Evolutionary conservation across 108 stramenopile species (phyloP), one percentile per base, ranked within the genome.

Genomic region (Seminavis robusta): DNA sequence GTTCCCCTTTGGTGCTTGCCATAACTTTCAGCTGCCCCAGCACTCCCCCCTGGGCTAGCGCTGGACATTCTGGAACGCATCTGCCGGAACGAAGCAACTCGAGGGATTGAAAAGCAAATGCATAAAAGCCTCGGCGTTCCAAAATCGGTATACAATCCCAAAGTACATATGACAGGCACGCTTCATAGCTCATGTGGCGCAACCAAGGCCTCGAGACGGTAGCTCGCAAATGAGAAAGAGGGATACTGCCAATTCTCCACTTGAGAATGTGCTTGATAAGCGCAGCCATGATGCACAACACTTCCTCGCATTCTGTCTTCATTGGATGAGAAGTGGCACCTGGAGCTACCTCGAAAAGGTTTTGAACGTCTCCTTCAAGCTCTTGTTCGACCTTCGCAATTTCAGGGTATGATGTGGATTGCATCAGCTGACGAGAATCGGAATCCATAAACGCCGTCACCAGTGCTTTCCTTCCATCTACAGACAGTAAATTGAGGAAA

Each of bases 181-280:
- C 74, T 60, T 92, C 91, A 70, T 81, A 80, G n/a, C 67, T 63
- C 54, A 92, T 27, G 43, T 92, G 91, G 31, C 91, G 65, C 11
- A 92, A 73, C 91, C 91, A 92, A 31, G 87, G 87, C 47, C 76
- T 43, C 24, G 25, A 26, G 0, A 36, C 8, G 6, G 71, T 59
- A 1, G 33, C 31, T 13, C 9, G 5, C 33, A 79, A 15, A 21
- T 64, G 54, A 8, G 47, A 32, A 15, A 5, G 19, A 30, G 47
- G 26, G 29, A 66, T 53, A 19, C 49, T 38, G 8, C 42, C 25
- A 33, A 70, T 49, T 7, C 80, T 56, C 36, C 46, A 19, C 29
- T 61, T 45, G 13, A 92, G 65, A 38, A 87, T 32, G 34, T 79
- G 52, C 19, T 57, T 53, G 33, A 64, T 38, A 28, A 84, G 49